phyloP scores from a whole-genome alignment of 1,139 yeast genomes.

The Wickerhamomyces sp. region DNA sequence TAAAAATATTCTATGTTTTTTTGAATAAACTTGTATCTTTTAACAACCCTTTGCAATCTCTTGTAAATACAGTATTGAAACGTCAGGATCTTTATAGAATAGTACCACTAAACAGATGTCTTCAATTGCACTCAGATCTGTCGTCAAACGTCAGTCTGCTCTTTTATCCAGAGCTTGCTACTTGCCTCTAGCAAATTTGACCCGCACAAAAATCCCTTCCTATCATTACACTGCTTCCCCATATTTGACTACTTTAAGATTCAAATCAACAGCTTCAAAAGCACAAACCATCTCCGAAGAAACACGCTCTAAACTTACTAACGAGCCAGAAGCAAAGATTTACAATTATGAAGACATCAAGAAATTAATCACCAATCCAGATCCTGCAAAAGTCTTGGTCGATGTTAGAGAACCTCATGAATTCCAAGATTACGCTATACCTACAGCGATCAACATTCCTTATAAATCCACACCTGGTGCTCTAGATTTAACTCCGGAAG shows the following conservation, averaged over 20 bases:
- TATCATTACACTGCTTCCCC: not conserved
- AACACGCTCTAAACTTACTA: conserved; percentile 9
- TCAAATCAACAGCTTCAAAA: conserved; percentile 12
- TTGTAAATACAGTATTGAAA: too few species aligned
- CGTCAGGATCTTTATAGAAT: not conserved
- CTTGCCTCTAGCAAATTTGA: not conserved
- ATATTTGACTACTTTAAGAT: conserved; percentile 5
- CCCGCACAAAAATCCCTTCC: not conserved
- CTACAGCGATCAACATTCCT: conserved; percentile 83
- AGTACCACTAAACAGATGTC: not conserved
- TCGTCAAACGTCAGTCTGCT: not conserved
- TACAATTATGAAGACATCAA: conserved; percentile 58
- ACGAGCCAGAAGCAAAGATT: conserved; percentile 38
- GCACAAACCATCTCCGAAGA: conserved; percentile 10
- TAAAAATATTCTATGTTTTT: too few species aligned
- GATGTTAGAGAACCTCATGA: conserved; percentile 95
- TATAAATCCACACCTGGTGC: conserved; percentile 95
- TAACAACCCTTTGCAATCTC: too few species aligned
- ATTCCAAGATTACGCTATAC: conserved; percentile 66
- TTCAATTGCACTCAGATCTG: not conserved
- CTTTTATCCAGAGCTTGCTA: not conserved
- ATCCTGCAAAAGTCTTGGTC: conserved; percentile 48
- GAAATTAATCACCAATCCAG: conserved; percentile 38
- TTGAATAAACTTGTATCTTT: too few species aligned
- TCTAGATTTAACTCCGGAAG: conserved; percentile 69